These are phyloP conservation scores for Lavandula angustifolia DNA, from an alignment of 257 asterid genomes.

Conservation along the genomic window DNA sequence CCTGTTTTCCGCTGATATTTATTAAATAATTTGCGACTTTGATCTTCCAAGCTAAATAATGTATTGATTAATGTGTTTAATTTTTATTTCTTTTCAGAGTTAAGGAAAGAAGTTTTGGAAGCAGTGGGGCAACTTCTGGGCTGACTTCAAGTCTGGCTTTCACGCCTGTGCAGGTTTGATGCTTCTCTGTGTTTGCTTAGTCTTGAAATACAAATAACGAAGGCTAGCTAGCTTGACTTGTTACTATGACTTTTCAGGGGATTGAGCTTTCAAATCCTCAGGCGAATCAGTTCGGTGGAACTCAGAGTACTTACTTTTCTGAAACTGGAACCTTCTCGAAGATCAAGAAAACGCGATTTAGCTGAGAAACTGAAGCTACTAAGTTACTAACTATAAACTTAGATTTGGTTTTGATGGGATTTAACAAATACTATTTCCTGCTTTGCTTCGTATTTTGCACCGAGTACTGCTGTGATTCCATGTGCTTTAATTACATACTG, in stretches of 20 bases:
- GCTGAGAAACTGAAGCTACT: too few relatives aligned
- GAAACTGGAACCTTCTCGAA: conserved; percentile 91
- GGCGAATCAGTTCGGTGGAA: conserved; percentile 81
- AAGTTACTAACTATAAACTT: too few relatives aligned
- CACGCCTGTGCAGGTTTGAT: conserved; percentile 94
- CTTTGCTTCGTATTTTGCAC: too few relatives aligned
- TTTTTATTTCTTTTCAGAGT: conserved; percentile 50
- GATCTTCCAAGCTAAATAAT: not conserved
- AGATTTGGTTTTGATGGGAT: not conserved
- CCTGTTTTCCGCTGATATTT: not conserved
- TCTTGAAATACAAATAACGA: not conserved
- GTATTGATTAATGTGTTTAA: not conserved
- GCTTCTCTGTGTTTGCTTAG: conserved; percentile 11
- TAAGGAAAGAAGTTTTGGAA: conserved; percentile 72
- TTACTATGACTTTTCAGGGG: conserved; percentile 53
- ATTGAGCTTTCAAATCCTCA: conserved; percentile 95
- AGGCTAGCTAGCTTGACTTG: too few relatives aligned
- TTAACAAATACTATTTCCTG: not conserved
- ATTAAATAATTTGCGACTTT: not conserved
- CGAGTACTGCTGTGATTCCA: not conserved
- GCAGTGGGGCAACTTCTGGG: conserved; percentile 94
- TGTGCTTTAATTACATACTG: too few relatives aligned
- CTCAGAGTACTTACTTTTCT: conserved; percentile 90
- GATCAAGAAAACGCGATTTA: conserved; percentile 62
- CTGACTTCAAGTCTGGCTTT: conserved; percentile 94